Evolutionary conservation across 805 yeast genomes (phyloP), one percentile per base, ranked within the genome.

Genomic region (Starmerella stellata): DNA sequence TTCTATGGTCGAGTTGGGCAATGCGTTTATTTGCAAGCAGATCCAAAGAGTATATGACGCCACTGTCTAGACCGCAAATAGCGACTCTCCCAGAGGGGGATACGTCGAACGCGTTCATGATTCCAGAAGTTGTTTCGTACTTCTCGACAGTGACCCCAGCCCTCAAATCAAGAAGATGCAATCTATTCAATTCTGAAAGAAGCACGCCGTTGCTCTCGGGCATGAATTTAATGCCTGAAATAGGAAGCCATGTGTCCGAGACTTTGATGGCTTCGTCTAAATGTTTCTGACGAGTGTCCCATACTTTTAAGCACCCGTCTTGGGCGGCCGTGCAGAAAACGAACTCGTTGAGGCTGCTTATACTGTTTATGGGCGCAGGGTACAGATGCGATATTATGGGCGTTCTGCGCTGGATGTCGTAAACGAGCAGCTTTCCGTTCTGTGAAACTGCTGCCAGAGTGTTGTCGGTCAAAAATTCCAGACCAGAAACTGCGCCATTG

Each of bases 271-370:
- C 15, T 3, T 13, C 13, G 5, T 35, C 35, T 4, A 34, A 14
- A 21, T 15, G 23, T 15, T 14, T 16, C 14, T 29, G 20, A 1
- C 49, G 44, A 3, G 29, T 23, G 33, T 49, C 52, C 46, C 49
- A 44, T 9, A 49, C 23, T 19, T 37, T 25, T 5, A 44, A 19
- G 15, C 20, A 18, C 4, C 50, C 48, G 15, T 44, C 44, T 5
- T 40, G 25, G 4, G 41, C 38, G 2, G 38, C 45, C 8, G 44
- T 21, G n/a, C 39, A 36, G 32, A 47, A 43, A n/a, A 27, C 29
- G 3, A 85, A 94, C 16, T 93, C 94, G 54, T 83, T 87, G 45
- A 78, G 87, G 54, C 85, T 95, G 0, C 95, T 95, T 50, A 81
- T 81, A 9, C 11, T 8, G 21, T 32, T 32, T 5, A 32, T 21